Evolutionary conservation across 495 filamentous ascomycete genomes (phyloP).

Genomic region (Pyrenula aspistea): DNA sequence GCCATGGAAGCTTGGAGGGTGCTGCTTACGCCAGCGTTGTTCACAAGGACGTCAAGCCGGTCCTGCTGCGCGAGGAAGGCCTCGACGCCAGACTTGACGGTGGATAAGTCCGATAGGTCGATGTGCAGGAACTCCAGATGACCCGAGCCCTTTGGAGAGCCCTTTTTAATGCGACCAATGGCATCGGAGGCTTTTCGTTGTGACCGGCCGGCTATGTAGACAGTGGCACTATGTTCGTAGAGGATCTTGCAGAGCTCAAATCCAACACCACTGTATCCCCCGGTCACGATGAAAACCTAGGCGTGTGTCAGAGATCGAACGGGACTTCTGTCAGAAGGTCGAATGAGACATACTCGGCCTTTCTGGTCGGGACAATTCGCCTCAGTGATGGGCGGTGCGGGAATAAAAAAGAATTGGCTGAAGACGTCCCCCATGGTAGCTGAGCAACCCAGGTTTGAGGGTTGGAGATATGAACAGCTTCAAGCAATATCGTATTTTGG

Average conservation of each 20-base stretch:
- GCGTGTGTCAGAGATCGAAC: too few relatives aligned
- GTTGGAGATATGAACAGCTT: too few relatives aligned
- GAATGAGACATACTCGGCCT: too few relatives aligned
- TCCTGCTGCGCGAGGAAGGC: slow-evolving; percentile 26
- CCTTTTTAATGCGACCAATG: slow-evolving; percentile 17
- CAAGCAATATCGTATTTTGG: too few relatives aligned
- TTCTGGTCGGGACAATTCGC: too few relatives aligned
- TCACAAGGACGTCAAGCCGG: slow-evolving; percentile 32
- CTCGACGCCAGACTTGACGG: slow-evolving; percentile 27
- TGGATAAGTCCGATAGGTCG: slow-evolving; percentile 29
- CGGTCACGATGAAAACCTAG: slow-evolving; percentile 33
- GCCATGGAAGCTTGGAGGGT: slow-evolving; percentile 2
- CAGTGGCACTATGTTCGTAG: slow-evolving; percentile 20
- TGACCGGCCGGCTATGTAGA: slow-evolving; percentile 29
- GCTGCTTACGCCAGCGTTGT: slow-evolving; percentile 42
- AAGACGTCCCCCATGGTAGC: too few relatives aligned
- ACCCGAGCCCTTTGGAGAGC: slow-evolving; percentile 13
- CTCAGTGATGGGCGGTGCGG: too few relatives aligned
- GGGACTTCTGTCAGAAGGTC: too few relatives aligned
- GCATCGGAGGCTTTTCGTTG: slow-evolving; percentile 14
- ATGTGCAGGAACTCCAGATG: slow-evolving; percentile 26
- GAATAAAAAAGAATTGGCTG: too few relatives aligned
- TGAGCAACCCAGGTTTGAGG: too few relatives aligned
- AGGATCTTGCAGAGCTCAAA: slow-evolving; percentile 28
- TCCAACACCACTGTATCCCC: slow-evolving; percentile 28